Conservation (phyloP, 1,284 basidiomycete species). For the Pseudozyma tsukubaensis region DNA sequence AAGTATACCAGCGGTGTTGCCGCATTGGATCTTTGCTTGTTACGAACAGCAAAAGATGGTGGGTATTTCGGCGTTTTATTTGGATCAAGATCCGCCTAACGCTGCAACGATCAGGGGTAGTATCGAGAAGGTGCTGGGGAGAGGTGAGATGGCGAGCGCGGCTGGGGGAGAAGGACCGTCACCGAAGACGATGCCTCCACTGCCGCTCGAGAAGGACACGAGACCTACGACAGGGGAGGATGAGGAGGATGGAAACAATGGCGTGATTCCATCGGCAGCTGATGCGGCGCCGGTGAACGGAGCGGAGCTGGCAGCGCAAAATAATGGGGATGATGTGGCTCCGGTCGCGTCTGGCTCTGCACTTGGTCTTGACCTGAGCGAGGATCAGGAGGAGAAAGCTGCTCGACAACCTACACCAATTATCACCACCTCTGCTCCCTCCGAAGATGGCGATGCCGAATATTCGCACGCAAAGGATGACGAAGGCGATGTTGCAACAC, state of each 20-base stretch:
- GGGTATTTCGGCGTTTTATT: slow-evolving; percentile 62
- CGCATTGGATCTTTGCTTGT: slow-evolving; percentile 68
- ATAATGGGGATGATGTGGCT: not conserved
- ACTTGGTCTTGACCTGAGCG: slow-evolving; percentile 17
- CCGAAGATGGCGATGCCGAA: slow-evolving; percentile 26
- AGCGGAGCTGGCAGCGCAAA: not conserved
- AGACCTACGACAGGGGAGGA: not conserved
- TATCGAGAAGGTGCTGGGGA: slow-evolving; percentile 38
- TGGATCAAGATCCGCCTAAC: slow-evolving; percentile 66
- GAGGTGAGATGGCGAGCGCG: slow-evolving; percentile 4
- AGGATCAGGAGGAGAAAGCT: slow-evolving; percentile 3
- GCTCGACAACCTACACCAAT: slow-evolving; percentile 18
- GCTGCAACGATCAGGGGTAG: slow-evolving; percentile 45
- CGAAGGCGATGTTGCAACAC: not conserved
- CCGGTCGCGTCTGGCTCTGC: slow-evolving; percentile 25
- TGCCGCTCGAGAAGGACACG: slow-evolving; percentile 32
- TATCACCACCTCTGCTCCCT: slow-evolving; percentile 42
- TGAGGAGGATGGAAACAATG: slow-evolving; percentile 1
- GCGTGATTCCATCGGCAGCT: slow-evolving; percentile 12
- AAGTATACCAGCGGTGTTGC: slow-evolving; percentile 66
- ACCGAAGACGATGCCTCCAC: slow-evolving; percentile 10
- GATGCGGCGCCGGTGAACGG: slow-evolving; percentile 8
- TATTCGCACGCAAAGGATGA: not conserved
- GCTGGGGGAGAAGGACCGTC: slow-evolving; percentile 4
- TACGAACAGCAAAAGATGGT: slow-evolving; percentile 65